Percentiles rank a stretch among this genome's conserved stretches.
Conservation (phyloP, 805 yeast genomes). For the Grigorovia jiainica region DNA sequence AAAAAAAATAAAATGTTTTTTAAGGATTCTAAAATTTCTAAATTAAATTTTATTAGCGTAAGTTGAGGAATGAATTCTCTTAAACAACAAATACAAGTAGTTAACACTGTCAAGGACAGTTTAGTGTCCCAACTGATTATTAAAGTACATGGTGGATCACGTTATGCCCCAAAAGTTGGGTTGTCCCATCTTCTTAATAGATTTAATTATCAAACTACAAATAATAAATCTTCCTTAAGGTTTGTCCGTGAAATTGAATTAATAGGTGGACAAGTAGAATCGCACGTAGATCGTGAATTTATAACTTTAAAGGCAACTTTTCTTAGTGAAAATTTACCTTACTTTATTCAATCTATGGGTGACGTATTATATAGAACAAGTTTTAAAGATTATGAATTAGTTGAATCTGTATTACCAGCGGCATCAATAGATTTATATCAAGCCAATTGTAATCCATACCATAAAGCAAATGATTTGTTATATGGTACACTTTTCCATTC, state of each 20-base stretch:
- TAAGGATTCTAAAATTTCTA: background rate
- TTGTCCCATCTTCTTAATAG: conserved; percentile 76
- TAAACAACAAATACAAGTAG: background rate
- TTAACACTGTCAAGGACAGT: conserved; percentile 21
- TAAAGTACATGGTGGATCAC: conserved; percentile 80
- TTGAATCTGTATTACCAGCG: conserved; percentile 74
- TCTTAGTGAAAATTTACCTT: conserved; percentile 82
- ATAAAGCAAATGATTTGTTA: conserved; percentile 65
- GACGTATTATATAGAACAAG: conserved; percentile 60
- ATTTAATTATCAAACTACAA: conserved; percentile 76
- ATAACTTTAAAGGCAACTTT: conserved; percentile 73
- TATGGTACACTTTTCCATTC: conserved; percentile 59
- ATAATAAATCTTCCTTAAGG: conserved; percentile 78
- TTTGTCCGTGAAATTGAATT: conserved; percentile 90
- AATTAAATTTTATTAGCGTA: no score
- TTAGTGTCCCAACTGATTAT: conserved; percentile 61
- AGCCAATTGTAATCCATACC: conserved; percentile 42
- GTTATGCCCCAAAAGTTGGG: conserved; percentile 63
- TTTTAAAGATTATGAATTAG: conserved; percentile 75
- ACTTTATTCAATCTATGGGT: conserved; percentile 78
- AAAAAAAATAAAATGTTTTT: background rate
- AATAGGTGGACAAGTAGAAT: conserved; percentile 71
- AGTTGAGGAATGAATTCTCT: background rate
- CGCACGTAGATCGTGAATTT: conserved; percentile 74
- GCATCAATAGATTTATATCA: conserved; percentile 54